Evolutionary conservation across 148 eudicot genomes (phyloP), one percentile per base, ranked within the genome.

Genomic region (Polygonum maritimum): DNA sequence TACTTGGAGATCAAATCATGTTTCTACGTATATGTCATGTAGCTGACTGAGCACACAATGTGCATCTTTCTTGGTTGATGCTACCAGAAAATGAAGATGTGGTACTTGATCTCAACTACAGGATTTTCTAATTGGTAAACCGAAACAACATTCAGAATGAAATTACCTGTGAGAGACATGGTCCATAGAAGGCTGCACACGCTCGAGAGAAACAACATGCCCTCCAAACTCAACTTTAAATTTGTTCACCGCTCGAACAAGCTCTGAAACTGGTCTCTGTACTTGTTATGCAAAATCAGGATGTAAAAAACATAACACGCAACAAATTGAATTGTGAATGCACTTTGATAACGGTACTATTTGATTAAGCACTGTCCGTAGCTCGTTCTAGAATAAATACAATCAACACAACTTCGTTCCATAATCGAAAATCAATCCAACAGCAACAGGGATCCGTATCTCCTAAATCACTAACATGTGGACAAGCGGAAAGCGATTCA

Each of bases 141-240:
- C 15, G 33, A 2, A 12, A 63, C 39, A 33, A 2, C 36, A 26
- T 26, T 26, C 31, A 26, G 0, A 26, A 26, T 26, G 31, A 0
- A 26, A 26, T 35, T 69, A 95, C 99, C 99, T 95, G 86, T 95
- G 99, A 81, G 94, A 90, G 84, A 95, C 99, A 80, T 92, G 99
- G 75, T 95, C 98, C 47, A 93, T 83, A 80, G 97, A 95, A 52
- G 98, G 98, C 81, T 95, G 99, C 77, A 92, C 91, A 49, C 99
- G 96, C 86, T 95, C 99, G 75, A 95, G 80, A 67, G 87, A 88
- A 83, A 95, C 86, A 70, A 95, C 78, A 73, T 95, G 87, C 63
- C 97, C 94, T 78, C 97, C 99, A 79, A 95, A 95, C 67, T 95
- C 99, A 51, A 89, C 91, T 84, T 92, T 95, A 69, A 87, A 95